These are phyloP conservation scores for Chaetomiaceae sp. DNA, from an alignment of 2,329 filamentous ascomycete genomes.

Conservation along the genomic window DNA sequence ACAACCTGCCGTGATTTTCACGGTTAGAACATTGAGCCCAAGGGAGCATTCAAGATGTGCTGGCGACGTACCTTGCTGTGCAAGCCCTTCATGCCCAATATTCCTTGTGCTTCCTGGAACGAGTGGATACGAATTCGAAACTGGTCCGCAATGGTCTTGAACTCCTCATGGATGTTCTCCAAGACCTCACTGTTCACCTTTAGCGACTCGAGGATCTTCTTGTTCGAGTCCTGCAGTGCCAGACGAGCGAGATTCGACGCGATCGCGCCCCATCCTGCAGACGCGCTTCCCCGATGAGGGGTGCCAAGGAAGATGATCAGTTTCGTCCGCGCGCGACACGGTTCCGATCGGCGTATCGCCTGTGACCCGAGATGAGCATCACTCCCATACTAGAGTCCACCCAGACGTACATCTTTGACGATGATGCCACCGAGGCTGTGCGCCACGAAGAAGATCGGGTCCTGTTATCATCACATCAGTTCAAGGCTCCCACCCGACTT, in stretches of 20 bases:
- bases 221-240: slow-evolving; percentile 34
- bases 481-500: slow-evolving; percentile 1
- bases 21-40: not conserved
- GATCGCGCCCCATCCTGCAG: slow-evolving; percentile 32
- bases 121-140: slow-evolving; percentile 34
- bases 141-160: slow-evolving; percentile 27
- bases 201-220: slow-evolving; percentile 30
- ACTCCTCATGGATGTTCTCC: slow-evolving; percentile 35
- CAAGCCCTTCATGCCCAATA: slow-evolving; percentile 33
- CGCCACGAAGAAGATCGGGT: slow-evolving; percentile 33
- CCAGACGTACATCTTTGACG: slow-evolving; percentile 32
- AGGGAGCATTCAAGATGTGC: not conserved
- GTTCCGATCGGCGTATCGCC: slow-evolving; percentile 31
- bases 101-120: slow-evolving; percentile 34
- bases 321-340: slow-evolving; percentile 28
- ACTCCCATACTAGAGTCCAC: not conserved
- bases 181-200: slow-evolving; percentile 34
- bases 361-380: slow-evolving; percentile 16
- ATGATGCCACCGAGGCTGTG: slow-evolving; percentile 38
- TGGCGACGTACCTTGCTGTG: slow-evolving; percentile 30
- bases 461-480: slow-evolving; percentile 17
- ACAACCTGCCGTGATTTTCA: slow-evolving; percentile 30
- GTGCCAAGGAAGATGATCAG: slow-evolving; percentile 37
- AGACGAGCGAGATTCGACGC: slow-evolving; percentile 31
- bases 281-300: slow-evolving; percentile 34